These are phyloP conservation scores for Xylaria cubensis DNA, from an alignment of 495 filamentous ascomycete species.

Conservation along the genomic window DNA sequence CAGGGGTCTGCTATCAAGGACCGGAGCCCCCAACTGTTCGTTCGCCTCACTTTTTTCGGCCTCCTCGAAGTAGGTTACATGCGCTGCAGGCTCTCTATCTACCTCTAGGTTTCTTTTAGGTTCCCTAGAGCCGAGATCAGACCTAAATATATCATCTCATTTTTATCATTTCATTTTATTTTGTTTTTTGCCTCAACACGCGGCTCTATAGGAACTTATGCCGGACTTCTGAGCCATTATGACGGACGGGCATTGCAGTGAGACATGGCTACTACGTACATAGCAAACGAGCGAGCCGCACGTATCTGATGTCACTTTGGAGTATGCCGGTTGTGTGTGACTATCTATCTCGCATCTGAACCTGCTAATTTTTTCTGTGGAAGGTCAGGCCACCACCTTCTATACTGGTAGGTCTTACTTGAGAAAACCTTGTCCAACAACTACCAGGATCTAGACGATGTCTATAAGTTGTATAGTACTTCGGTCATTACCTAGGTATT, in stretches of 20 bases:
- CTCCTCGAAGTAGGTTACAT: constrained; percentile 9
- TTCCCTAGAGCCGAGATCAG: constrained; percentile 8
- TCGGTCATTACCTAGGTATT: not conserved
- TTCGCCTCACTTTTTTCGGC: constrained; percentile 19
- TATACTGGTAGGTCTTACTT: constrained; percentile 7
- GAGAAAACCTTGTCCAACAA: not conserved
- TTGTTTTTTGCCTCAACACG: not conserved
- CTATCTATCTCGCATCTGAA: constrained; percentile 3
- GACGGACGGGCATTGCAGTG: not conserved
- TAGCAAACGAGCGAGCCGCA: not conserved
- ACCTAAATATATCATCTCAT: not conserved
- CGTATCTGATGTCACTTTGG: constrained; percentile 1
- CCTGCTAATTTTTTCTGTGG: not conserved
- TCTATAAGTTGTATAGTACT: not conserved
- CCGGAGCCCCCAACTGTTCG: constrained; percentile 8
- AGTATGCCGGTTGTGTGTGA: constrained; percentile 1
- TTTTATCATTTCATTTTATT: too few relatives aligned
- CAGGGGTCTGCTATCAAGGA: not conserved
- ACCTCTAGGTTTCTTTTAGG: not conserved
- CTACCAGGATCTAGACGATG: constrained; percentile 1
- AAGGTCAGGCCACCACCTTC: not conserved
- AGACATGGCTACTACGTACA: not conserved
- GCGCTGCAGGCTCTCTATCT: not conserved
- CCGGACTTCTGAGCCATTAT: not conserved
- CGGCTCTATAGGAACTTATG: not conserved